Conservation (phyloP, 495 filamentous ascomycete genomes). For the Emericellopsis terricola region DNA sequence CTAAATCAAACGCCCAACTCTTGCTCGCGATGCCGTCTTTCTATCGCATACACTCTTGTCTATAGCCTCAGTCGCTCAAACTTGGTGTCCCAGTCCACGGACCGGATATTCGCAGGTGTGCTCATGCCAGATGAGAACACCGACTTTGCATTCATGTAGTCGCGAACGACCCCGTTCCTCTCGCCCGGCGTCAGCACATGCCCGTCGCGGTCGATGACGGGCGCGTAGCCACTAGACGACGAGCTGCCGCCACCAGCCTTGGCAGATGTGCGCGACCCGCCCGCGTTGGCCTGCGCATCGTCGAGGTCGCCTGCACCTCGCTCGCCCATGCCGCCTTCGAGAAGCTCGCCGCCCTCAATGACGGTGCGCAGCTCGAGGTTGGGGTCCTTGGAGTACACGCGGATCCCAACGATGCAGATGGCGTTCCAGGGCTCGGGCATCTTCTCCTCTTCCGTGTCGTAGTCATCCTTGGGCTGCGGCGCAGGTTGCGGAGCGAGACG, state of each 20-base stretch:
- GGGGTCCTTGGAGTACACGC: constrained; percentile 30
- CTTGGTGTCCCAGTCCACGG: no score
- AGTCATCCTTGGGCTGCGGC: constrained; percentile 12
- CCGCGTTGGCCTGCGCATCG: constrained; percentile 30
- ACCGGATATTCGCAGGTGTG: no score
- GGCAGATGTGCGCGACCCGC: constrained; percentile 16
- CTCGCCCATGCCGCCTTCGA: constrained; percentile 30
- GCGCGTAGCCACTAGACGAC: no score
- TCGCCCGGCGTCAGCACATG: background rate
- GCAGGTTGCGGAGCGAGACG: constrained; percentile 13
- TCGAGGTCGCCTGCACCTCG: constrained; percentile 30
- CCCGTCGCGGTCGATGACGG: background rate
- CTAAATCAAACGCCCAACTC: no score
- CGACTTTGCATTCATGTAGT: background rate
- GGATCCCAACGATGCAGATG: constrained; percentile 28
- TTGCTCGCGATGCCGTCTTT: no score
- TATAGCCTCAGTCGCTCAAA: no score
- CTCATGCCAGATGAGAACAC: background rate
- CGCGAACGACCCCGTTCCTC: background rate
- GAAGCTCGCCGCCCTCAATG: constrained; percentile 28
- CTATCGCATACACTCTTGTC: no score
- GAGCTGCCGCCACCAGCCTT: constrained; percentile 12
- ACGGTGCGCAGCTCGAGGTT: constrained; percentile 26
- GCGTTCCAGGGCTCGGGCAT: constrained; percentile 32
- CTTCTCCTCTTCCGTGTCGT: constrained; percentile 24